These are phyloP conservation scores for Hericium rajendrae DNA, from an alignment of 768 basidiomycete genomes.

Conservation along the genomic window DNA sequence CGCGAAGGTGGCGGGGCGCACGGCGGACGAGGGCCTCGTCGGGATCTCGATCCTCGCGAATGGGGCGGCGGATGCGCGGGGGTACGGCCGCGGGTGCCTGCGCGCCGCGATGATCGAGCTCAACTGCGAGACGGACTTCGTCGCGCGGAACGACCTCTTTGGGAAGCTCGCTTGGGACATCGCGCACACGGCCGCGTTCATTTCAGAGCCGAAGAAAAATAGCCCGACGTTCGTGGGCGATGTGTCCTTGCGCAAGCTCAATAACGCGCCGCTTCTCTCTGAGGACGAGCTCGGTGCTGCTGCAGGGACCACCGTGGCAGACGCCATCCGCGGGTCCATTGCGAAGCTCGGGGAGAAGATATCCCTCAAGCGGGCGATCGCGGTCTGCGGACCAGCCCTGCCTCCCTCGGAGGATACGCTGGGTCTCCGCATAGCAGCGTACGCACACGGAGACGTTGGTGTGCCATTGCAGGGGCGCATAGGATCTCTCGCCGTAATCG, in stretches of 20 bases:
- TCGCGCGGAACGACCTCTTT: conserved; percentile 80
- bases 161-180: conserved; percentile 66
- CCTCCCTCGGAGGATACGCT: conserved; percentile 5
- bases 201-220: conserved; percentile 32
- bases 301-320: conserved; percentile 40
- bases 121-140: conserved; percentile 97
- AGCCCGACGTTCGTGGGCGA: conserved; percentile 31
- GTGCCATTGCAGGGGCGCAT: conserved; percentile 8
- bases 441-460: conserved; percentile 9
- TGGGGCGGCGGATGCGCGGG: conserved; percentile 34
- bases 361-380: conserved; percentile 47
- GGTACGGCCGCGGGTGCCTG: conserved; percentile 33
- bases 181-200: conserved; percentile 74
- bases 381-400: conserved; percentile 17
- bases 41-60: conserved; percentile 65
- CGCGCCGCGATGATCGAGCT: conserved; percentile 86
- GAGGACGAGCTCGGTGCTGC: conserved; percentile 8
- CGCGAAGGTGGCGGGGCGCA: conserved; percentile 71
- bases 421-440: conserved; percentile 9
- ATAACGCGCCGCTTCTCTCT: conserved; percentile 63
- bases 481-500: conserved; percentile 9
- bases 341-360: conserved; percentile 78
- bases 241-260: conserved; percentile 41
- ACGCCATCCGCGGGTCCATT: conserved; percentile 59
- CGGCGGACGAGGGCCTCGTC: conserved; percentile 71